Evolutionary conservation across 2,329 filamentous ascomycete species (phyloP).

Genomic region (Amesomyces nigricolor): DNA sequence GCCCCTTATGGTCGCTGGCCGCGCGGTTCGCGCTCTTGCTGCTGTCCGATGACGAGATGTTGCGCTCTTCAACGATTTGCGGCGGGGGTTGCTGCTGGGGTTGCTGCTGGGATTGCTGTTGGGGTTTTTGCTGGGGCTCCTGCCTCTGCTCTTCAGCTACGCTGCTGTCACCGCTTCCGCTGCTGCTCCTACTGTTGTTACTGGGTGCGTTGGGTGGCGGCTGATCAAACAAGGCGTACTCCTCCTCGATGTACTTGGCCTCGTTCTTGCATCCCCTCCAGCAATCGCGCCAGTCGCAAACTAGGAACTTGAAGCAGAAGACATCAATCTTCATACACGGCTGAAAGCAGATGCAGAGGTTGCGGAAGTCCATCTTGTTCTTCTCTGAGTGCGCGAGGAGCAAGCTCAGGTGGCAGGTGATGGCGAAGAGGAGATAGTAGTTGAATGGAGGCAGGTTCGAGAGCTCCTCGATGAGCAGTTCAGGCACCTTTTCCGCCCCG

Average conservation of each 20-base stretch:
- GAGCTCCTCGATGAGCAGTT: constrained; percentile 82
- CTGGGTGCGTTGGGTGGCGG: constrained; percentile 40
- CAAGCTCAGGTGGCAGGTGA: constrained; percentile 90
- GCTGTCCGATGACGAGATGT: constrained; percentile 61
- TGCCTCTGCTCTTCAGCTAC: constrained; percentile 13
- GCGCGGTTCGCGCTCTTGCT: constrained; percentile 45
- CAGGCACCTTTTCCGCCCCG: constrained; percentile 73
- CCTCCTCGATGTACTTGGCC: constrained; percentile 67
- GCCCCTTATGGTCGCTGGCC: constrained; percentile 30
- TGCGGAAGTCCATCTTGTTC: constrained; percentile 98
- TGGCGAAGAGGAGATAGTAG: constrained; percentile 95
- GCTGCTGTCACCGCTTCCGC: constrained; percentile 5
- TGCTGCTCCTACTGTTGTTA: constrained; percentile 15
- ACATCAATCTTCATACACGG: constrained; percentile 94
- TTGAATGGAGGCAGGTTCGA: constrained; percentile 94
- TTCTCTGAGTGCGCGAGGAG: constrained; percentile 86
- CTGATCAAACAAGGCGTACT: constrained; percentile 56
- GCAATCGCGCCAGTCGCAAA: constrained; percentile 92
- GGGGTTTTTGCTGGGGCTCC: constrained; percentile 4
- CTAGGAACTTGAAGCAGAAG: constrained; percentile 91
- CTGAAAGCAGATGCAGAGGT: constrained; percentile 94
- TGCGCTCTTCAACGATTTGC: constrained; percentile 43
- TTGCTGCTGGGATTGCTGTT: constrained; percentile 13
- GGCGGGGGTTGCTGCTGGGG: constrained; percentile 17
- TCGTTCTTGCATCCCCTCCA: constrained; percentile 96